phyloP scores from a whole-genome alignment of 1,284 basidiomycete species.

The Trametes pubescens region DNA sequence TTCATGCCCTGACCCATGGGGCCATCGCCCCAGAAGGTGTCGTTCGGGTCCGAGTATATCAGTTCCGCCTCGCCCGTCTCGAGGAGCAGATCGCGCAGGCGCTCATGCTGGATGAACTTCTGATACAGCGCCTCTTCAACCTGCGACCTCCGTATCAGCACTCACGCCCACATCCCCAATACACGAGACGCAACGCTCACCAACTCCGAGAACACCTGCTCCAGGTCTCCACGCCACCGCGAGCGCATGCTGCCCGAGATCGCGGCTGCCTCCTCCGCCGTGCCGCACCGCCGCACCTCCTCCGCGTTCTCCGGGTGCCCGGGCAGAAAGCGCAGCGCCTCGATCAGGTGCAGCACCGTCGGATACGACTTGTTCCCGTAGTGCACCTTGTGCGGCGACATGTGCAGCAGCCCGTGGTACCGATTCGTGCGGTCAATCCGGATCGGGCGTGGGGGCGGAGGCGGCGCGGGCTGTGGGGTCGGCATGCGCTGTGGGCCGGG shows the following conservation, averaged over 20 bases:
- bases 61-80: constrained; percentile 57
- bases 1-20: constrained; percentile 57
- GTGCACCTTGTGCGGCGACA: constrained; percentile 62
- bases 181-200: constrained; percentile 44
- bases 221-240: constrained; percentile 57
- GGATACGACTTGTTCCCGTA: constrained; percentile 62
- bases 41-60: constrained; percentile 56
- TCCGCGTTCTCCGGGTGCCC: constrained; percentile 59
- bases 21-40: constrained; percentile 68
- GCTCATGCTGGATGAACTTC: constrained; percentile 70
- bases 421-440: constrained; percentile 31
- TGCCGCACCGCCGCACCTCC: constrained; percentile 53
- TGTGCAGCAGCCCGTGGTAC: constrained; percentile 59
- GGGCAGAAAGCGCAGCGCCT: constrained; percentile 70
- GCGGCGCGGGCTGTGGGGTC: constrained; percentile 11
- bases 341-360: constrained; percentile 70
- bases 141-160: constrained; percentile 43
- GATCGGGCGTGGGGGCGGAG: constrained; percentile 22
- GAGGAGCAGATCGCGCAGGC: constrained; percentile 55
- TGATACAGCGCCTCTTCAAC: constrained; percentile 65
- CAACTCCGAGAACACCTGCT: constrained; percentile 51
- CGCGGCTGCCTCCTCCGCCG: constrained; percentile 57
- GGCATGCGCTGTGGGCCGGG: constrained; percentile 8
- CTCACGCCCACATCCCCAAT: neutral
- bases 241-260: constrained; percentile 51